These are phyloP conservation scores for Fusarium papillatum DNA, from an alignment of 2,329 filamentous ascomycete genomes.

Conservation along the genomic window DNA sequence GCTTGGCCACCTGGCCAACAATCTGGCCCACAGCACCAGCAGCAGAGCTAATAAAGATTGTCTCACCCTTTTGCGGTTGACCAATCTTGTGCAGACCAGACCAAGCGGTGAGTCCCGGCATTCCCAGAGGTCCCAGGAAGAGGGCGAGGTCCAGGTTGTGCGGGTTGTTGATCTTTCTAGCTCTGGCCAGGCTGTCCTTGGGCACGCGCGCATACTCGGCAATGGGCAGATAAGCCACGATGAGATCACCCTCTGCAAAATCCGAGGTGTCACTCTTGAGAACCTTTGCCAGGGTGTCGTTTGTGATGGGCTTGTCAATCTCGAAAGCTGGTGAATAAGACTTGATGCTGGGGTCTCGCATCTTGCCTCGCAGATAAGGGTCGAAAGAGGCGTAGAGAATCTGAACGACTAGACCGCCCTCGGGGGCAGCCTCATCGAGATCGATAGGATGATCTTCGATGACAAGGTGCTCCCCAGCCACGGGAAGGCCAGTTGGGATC, in stretches of 20 bases:
- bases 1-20: conserved; percentile 87
- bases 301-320: conserved; percentile 74
- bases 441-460: conserved; percentile 79
- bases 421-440: conserved; percentile 65
- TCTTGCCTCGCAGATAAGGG: conserved; percentile 86
- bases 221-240: conserved; percentile 69
- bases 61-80: conserved; percentile 75
- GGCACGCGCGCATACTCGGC: conserved; percentile 77
- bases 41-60: conserved; percentile 85
- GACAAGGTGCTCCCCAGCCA: conserved; percentile 77
- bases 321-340: conserved; percentile 70
- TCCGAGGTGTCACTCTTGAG: conserved; percentile 75
- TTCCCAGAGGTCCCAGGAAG: conserved; percentile 79
- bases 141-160: conserved; percentile 73
- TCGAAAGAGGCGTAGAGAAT: conserved; percentile 84
- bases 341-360: conserved; percentile 74
- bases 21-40: conserved; percentile 87
- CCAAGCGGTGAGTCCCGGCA: conserved; percentile 77
- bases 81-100: conserved; percentile 77
- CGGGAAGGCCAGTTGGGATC: conserved; percentile 75
- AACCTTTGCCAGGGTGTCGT: conserved; percentile 75
- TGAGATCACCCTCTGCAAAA: conserved; percentile 77
- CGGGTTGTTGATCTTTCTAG: conserved; percentile 75
- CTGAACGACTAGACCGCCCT: conserved; percentile 77
- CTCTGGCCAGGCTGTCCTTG: conserved; percentile 52